These are phyloP conservation scores for Trichoderma atrobrunneum DNA, from an alignment of 2,329 filamentous ascomycete species.

Conservation along the genomic window DNA sequence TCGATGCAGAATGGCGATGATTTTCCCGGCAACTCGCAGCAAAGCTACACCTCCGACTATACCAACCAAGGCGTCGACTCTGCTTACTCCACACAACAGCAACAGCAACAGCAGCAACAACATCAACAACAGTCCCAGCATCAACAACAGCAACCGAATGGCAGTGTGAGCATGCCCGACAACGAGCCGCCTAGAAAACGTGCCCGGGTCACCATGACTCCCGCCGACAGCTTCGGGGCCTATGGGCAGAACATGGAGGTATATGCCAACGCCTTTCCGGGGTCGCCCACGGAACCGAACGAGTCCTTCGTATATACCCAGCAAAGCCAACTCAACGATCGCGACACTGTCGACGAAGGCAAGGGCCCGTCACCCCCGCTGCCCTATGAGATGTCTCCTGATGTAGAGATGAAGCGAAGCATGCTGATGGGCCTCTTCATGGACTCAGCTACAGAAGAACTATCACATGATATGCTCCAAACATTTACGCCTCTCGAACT, in stretches of 20 bases:
- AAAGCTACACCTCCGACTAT: constrained; percentile 75
- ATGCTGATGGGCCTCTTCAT: constrained; percentile 81
- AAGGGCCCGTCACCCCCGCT: constrained; percentile 64
- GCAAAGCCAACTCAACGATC: constrained; percentile 46
- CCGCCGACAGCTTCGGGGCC: constrained; percentile 57
- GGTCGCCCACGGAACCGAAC: constrained; percentile 77
- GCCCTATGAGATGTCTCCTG: constrained; percentile 56
- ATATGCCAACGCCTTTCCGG: constrained; percentile 51
- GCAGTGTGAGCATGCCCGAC: constrained; percentile 47
- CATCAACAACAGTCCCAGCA: constrained; percentile 26
- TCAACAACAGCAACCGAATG: constrained; percentile 33
- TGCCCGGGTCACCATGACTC: constrained; percentile 56
- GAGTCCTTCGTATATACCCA: constrained; percentile 71
- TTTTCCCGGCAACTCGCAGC: constrained; percentile 73
- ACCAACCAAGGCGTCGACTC: constrained; percentile 63
- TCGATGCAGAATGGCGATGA: constrained; percentile 69
- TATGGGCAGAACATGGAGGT: constrained; percentile 48
- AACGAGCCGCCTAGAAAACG: constrained; percentile 81
- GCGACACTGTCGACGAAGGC: constrained; percentile 46
- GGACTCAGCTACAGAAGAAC: constrained; percentile 68
- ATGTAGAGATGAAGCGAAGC: constrained; percentile 76
- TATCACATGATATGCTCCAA: constrained; percentile 69
- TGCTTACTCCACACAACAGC: constrained; percentile 60
- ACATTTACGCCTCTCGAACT: constrained; percentile 76
- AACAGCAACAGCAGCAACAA: background rate